These are phyloP conservation scores for Trypanosoma congolense DNA, from an alignment of 208 protist genomes.

Conservation along the genomic window DNA sequence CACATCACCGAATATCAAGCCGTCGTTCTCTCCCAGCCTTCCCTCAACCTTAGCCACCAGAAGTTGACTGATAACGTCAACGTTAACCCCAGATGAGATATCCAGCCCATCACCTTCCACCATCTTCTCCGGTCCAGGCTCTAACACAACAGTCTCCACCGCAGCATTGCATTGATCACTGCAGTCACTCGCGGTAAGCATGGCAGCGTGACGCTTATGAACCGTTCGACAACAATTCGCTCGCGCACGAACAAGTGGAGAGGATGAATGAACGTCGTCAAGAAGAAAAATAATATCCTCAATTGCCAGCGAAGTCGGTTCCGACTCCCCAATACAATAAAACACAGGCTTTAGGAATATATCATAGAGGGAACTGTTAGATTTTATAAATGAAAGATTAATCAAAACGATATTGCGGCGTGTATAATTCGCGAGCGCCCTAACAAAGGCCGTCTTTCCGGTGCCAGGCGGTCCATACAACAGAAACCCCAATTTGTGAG, in stretches of 20 bases:
- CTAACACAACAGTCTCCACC: neutral
- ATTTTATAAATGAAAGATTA: constrained; percentile 57
- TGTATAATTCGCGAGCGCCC: constrained; percentile 99
- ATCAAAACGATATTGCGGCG: constrained; percentile 85
- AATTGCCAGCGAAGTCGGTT: constrained; percentile 34
- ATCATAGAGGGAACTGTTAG: constrained; percentile 89
- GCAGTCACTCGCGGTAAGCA: constrained; percentile 21
- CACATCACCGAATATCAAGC: neutral
- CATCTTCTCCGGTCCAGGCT: neutral
- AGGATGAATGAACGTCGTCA: constrained; percentile 75
- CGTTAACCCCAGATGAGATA: neutral
- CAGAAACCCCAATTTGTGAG: constrained; percentile 95
- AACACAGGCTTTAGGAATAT: constrained; percentile 71
- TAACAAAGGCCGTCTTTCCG: constrained; percentile 98
- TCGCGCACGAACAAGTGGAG: constrained; percentile 65
- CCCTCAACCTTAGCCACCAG: neutral
- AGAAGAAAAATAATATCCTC: constrained; percentile 86
- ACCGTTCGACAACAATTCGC: constrained; percentile 21
- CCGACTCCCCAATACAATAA: constrained; percentile 46
- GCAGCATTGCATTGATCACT: neutral
- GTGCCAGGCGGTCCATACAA: constrained; percentile 96
- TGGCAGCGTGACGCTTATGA: constrained; percentile 20
- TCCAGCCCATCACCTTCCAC: too few relatives aligned
- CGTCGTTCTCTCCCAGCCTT: neutral
- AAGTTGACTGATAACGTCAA: constrained; percentile 6